Conservation (phyloP, 1,284 basidiomycete genomes). For the Volvariella volvacea region DNA sequence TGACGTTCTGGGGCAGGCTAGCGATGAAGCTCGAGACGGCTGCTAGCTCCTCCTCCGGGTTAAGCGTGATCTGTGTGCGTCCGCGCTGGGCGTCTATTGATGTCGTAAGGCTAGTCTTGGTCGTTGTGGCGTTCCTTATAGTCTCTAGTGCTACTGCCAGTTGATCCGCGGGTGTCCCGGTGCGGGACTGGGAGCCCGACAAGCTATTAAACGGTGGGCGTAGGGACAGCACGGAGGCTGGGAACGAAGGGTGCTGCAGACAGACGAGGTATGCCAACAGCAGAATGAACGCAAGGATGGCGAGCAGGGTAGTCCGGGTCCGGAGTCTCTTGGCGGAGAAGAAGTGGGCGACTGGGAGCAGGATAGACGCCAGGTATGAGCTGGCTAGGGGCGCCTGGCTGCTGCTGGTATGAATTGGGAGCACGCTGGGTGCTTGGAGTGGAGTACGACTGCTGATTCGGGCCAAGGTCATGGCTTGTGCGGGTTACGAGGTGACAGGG, state of each 20-base stretch:
- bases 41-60: conserved; percentile 64
- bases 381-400: conserved; percentile 11
- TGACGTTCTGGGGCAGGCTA: conserved; percentile 71
- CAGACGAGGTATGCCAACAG: conserved; percentile 50
- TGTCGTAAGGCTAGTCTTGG: neutral
- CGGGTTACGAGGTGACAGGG: no score
- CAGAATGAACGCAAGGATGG: conserved; percentile 40
- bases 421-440: conserved; percentile 15
- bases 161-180: conserved; percentile 15
- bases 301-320: conserved; percentile 45
- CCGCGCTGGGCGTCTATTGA: conserved; percentile 10
- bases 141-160: conserved; percentile 25
- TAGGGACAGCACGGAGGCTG: conserved; percentile 25
- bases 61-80: conserved; percentile 38
- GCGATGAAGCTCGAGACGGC: conserved; percentile 75
- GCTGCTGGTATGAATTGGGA: conserved; percentile 10
- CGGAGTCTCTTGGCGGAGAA: conserved; percentile 26
- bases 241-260: conserved; percentile 33
- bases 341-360: conserved; percentile 17
- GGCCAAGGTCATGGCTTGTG: conserved; percentile 19
- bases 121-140: conserved; percentile 18
- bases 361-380: conserved; percentile 7
- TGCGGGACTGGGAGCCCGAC: neutral
- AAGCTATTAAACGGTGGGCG: neutral
- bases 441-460: conserved; percentile 21